Evolutionary conservation across 805 yeast species (phyloP).

Genomic region (Candida morakotiae): DNA sequence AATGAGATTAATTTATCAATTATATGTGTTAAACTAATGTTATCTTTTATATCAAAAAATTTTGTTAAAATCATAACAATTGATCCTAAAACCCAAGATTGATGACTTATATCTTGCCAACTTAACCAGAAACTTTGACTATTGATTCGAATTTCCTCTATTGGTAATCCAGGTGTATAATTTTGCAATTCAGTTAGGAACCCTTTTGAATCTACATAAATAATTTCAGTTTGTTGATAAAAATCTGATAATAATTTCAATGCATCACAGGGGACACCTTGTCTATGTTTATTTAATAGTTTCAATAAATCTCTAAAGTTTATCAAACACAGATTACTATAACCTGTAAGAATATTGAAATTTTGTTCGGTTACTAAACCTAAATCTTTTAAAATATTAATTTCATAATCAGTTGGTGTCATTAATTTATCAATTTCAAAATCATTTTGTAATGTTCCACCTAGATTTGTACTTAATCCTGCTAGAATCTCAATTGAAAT

Average conservation of each 20-base stretch:
- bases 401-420: slow-evolving; percentile 23
- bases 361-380: slow-evolving; percentile 37
- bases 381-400: slow-evolving; percentile 26
- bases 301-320: slow-evolving; percentile 32
- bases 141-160: slow-evolving; percentile 6
- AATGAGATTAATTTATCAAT: slow-evolving; percentile 2
- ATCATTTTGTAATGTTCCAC: slow-evolving; percentile 50
- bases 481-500: slow-evolving; percentile 52
- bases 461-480: slow-evolving; percentile 46
- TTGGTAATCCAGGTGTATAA: slow-evolving; percentile 7
- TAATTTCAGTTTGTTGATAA: slow-evolving; percentile 2
- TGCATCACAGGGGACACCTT: background rate
- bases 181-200: slow-evolving; percentile 1
- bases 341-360: slow-evolving; percentile 43
- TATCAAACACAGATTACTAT: slow-evolving; percentile 30
- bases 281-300: slow-evolving; percentile 17
- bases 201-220: slow-evolving; percentile 2
- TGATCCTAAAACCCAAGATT: slow-evolving; percentile 5
- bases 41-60: background rate
- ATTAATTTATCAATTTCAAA: slow-evolving; percentile 38
- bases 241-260: slow-evolving; percentile 3
- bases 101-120: slow-evolving; percentile 8
- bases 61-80: slow-evolving; percentile 5
- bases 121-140: slow-evolving; percentile 5
- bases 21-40: background rate